Evolutionary conservation across 2,329 filamentous ascomycete species (phyloP).

Genomic region (Penicillium sp.): DNA sequence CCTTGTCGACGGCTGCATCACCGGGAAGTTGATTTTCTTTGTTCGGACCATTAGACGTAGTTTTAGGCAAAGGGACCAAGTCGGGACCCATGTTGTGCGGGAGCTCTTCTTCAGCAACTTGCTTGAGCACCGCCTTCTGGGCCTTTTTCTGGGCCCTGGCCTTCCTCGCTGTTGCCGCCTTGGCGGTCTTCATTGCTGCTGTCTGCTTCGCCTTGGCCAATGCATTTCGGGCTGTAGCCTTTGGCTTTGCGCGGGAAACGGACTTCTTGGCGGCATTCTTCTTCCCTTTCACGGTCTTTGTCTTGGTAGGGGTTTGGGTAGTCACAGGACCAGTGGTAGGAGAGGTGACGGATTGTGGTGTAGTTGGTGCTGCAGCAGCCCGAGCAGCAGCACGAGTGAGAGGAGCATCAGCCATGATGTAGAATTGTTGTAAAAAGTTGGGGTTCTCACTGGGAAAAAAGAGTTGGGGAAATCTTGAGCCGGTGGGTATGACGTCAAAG

Average conservation of each 20-base stretch:
- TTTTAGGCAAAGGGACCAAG: background rate
- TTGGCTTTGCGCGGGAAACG: background rate
- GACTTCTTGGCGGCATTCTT: background rate
- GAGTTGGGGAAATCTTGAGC: background rate
- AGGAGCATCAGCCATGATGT: background rate
- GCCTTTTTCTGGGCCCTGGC: background rate
- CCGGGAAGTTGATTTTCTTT: slow-evolving; percentile 6
- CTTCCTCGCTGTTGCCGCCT: background rate
- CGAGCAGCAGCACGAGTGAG: background rate
- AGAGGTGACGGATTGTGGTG: background rate
- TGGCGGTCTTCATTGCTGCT: background rate
- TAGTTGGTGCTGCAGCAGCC: background rate
- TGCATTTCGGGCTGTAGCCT: background rate
- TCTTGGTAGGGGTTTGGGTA: background rate
- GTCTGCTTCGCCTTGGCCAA: background rate
- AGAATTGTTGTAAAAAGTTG: background rate
- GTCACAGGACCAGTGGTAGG: background rate
- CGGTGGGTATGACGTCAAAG: slow-evolving; percentile 6
- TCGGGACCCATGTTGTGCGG: slow-evolving; percentile 56
- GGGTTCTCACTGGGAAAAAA: background rate
- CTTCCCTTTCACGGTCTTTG: slow-evolving; percentile 1
- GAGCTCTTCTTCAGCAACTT: slow-evolving; percentile 44
- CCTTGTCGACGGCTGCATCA: background rate
- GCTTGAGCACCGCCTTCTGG: background rate
- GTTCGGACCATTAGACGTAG: background rate